Percentiles rank a stretch among this genome's conserved stretches.
These are phyloP conservation scores for Candida ficus DNA, from an alignment of 805 yeast species.

Conservation along the genomic window DNA sequence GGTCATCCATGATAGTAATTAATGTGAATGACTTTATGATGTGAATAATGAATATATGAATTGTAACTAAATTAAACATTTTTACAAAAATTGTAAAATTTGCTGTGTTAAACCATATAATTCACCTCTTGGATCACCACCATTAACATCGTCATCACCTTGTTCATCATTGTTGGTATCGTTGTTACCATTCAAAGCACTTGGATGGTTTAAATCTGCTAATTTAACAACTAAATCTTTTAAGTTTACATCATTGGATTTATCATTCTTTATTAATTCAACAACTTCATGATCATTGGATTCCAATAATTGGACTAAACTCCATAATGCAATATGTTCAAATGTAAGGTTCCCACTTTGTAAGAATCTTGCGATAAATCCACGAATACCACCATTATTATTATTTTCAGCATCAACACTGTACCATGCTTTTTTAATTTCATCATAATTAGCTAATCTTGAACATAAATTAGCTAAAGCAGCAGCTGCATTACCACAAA, in stretches of 20 bases:
- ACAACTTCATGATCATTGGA: slow-evolving; percentile 64
- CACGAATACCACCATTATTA: slow-evolving; percentile 81
- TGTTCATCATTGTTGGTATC: slow-evolving; percentile 34
- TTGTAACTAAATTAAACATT: background rate
- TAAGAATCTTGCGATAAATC: slow-evolving; percentile 76
- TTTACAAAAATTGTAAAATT: slow-evolving; percentile 42
- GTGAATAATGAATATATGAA: background rate
- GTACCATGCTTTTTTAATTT: slow-evolving; percentile 74
- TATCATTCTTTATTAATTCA: slow-evolving; percentile 39
- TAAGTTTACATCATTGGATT: slow-evolving; percentile 40
- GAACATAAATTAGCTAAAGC: slow-evolving; percentile 95
- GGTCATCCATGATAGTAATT: too few relatives aligned
- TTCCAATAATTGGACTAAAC: slow-evolving; percentile 87
- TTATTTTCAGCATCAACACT: slow-evolving; percentile 17
- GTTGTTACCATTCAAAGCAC: slow-evolving; percentile 5
- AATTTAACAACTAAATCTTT: slow-evolving; percentile 45
- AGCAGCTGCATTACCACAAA: slow-evolving; percentile 97
- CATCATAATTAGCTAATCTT: slow-evolving; percentile 76
- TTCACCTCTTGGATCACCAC: slow-evolving; percentile 53
- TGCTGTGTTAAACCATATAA: slow-evolving; percentile 64
- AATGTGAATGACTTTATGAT: too few relatives aligned
- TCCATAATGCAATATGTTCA: slow-evolving; percentile 98
- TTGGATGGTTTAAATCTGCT: slow-evolving; percentile 30
- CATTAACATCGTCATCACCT: slow-evolving; percentile 35
- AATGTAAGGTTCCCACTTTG: slow-evolving; percentile 85